These are phyloP conservation scores for Grosmannia clavigera DNA, from an alignment of 2,329 filamentous ascomycete genomes.

Conservation along the genomic window DNA sequence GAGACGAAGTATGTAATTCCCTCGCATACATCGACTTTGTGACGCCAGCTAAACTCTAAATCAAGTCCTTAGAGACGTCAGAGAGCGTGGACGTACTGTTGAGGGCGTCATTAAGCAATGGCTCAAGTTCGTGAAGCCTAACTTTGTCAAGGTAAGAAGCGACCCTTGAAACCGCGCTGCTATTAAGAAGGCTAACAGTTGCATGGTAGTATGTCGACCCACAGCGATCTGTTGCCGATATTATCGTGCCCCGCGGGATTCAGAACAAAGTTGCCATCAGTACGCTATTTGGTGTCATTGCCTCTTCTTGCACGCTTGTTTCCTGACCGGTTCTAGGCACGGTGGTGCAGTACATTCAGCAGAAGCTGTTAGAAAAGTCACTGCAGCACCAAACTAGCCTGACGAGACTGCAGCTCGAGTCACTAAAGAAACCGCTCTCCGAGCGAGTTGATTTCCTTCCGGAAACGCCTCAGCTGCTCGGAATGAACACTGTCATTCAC, in stretches of 20 bases:
- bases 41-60: conserved; percentile 7
- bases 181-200: neutral
- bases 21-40: conserved; percentile 1
- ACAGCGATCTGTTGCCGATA: conserved; percentile 80
- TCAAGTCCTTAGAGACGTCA: conserved; percentile 72
- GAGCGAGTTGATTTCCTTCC: conserved; percentile 61
- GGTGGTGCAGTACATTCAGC: conserved; percentile 87
- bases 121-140: conserved; percentile 93
- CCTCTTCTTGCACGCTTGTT: neutral
- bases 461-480: conserved; percentile 67
- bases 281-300: conserved; percentile 23
- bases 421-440: conserved; percentile 60
- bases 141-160: conserved; percentile 60
- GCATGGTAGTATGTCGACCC: conserved; percentile 63
- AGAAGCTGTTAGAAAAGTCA: conserved; percentile 78
- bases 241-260: conserved; percentile 89
- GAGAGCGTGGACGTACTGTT: conserved; percentile 78
- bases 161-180: neutral
- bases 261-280: conserved; percentile 88
- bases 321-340: conserved; percentile 44
- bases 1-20: conserved; percentile 53
- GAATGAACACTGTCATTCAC: conserved; percentile 85
- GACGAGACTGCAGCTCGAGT: conserved; percentile 59
- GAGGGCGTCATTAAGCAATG: conserved; percentile 97
- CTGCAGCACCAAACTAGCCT: conserved; percentile 69